Evolutionary conservation across 306 rosid genomes (phyloP).

Genomic region (Prunus mume): DNA sequence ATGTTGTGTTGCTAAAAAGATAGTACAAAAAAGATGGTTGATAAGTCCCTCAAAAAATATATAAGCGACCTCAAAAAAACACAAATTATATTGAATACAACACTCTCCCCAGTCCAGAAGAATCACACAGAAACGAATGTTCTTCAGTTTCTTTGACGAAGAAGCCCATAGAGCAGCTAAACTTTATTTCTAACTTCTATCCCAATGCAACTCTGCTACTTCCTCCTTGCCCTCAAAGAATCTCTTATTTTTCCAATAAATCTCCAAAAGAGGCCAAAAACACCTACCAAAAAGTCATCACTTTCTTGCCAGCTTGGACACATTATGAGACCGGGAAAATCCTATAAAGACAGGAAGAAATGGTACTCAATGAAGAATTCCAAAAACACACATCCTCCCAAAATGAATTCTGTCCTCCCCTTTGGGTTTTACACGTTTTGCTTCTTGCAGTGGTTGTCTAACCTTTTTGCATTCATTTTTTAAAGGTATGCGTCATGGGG

Average conservation of each 20-base stretch:
- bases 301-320: no score
- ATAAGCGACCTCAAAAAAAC: not conserved
- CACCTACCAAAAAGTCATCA: no score
- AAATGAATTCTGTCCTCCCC: no score
- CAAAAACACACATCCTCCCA: no score
- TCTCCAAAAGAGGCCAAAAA: no score
- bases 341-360: no score
- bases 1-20: no score
- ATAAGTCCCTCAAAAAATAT: not conserved
- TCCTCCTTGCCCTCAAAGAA: no score
- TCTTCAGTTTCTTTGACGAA: not conserved
- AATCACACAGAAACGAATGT: not conserved
- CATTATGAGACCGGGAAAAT: no score
- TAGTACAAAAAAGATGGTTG: not conserved
- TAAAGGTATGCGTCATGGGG: slow-evolving; percentile 91
- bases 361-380: no score
- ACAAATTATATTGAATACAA: not conserved
- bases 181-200: not conserved
- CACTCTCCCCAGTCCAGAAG: not conserved
- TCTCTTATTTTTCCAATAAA: no score
- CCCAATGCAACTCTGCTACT: no score
- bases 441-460: slow-evolving; percentile 10
- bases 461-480: slow-evolving; percentile 27
- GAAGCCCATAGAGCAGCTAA: not conserved
- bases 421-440: not conserved